Evolutionary conservation across 345 rosid genomes (phyloP).

Genomic region (Zanthoxylum bungeanum): DNA sequence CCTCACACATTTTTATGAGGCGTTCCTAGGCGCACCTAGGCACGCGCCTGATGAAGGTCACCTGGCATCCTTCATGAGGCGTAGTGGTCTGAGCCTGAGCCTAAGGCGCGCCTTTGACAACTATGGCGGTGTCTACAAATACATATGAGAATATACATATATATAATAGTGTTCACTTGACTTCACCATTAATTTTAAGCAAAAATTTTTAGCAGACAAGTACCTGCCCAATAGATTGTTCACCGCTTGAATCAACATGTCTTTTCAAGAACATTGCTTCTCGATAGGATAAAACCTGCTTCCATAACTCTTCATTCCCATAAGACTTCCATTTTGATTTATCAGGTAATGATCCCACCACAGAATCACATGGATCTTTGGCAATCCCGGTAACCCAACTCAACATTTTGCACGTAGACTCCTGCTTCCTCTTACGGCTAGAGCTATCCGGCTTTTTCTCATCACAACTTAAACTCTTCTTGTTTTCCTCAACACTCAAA

Average conservation of each 20-base stretch:
- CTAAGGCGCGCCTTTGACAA: too few relatives aligned
- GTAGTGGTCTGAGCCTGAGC: too few relatives aligned
- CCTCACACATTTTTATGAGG: too few relatives aligned
- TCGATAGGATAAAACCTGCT: constrained; percentile 61
- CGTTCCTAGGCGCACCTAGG: too few relatives aligned
- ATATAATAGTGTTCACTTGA: not conserved
- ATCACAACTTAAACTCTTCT: constrained; percentile 16
- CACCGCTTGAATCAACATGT: constrained; percentile 32
- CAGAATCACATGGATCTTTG: constrained; percentile 53
- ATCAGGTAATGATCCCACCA: constrained; percentile 55
- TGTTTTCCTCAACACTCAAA: constrained; percentile 8
- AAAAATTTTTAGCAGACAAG: not conserved
- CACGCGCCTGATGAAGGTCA: too few relatives aligned
- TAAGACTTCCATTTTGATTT: constrained; percentile 61
- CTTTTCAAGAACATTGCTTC: constrained; percentile 41
- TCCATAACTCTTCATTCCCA: constrained; percentile 67
- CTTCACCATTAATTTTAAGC: not conserved
- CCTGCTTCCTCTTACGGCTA: constrained; percentile 50
- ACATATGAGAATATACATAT: not conserved
- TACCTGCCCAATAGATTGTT: constrained; percentile 56
- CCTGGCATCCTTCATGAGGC: too few relatives aligned
- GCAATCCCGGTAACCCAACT: constrained; percentile 63
- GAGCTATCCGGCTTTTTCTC: constrained; percentile 10
- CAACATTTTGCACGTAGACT: constrained; percentile 40
- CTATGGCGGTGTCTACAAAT: too few relatives aligned